Evolutionary conservation across 1,284 basidiomycete genomes (phyloP).

Genomic region (Trichosporon sp.): DNA sequence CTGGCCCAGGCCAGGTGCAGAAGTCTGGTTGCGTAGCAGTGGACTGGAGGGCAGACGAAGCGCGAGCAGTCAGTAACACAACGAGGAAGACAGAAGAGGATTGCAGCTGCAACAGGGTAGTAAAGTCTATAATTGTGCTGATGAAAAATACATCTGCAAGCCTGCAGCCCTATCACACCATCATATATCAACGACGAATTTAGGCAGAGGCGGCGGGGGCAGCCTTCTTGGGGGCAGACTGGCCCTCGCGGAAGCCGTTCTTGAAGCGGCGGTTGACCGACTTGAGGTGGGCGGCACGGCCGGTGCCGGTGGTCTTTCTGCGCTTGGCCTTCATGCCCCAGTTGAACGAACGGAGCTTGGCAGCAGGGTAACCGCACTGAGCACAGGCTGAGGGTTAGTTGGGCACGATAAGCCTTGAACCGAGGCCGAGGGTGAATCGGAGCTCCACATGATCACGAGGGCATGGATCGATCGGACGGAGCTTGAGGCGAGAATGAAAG

Average conservation of each 20-base stretch:
- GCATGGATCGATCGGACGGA: background rate
- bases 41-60: background rate
- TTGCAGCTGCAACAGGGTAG: background rate
- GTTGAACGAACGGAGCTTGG: constrained; percentile 92
- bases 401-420: background rate
- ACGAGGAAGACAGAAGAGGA: background rate
- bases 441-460: background rate
- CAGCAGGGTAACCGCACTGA: constrained; percentile 92
- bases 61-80: background rate
- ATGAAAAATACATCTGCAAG: constrained; percentile 7
- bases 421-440: background rate
- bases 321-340: constrained; percentile 99
- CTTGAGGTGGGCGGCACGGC: constrained; percentile 94
- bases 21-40: background rate
- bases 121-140: constrained; percentile 3
- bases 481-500: too few relatives aligned
- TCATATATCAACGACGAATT: constrained; percentile 4
- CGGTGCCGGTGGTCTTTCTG: constrained; percentile 95
- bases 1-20: background rate
- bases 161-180: constrained; percentile 4
- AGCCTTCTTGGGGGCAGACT: constrained; percentile 54
- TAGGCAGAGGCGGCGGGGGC: constrained; percentile 32
- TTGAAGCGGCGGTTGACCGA: constrained; percentile 87
- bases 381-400: constrained; percentile 65
- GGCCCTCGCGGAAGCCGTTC: constrained; percentile 89